Base-by-base conservation (phyloP, 169 alveolate species). In the Perkinsus olseni region DNA sequence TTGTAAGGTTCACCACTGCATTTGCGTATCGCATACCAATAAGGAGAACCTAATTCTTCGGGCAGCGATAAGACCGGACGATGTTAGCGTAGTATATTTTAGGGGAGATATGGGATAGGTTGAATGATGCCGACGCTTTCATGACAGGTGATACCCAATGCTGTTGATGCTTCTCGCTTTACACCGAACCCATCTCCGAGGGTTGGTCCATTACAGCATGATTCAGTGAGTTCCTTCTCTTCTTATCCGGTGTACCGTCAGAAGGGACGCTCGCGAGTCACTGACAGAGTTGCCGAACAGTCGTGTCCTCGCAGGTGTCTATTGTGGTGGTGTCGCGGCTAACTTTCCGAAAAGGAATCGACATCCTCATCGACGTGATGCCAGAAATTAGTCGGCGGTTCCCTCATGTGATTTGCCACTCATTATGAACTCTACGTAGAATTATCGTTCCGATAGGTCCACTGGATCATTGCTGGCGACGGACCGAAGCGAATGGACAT, bases 291-390 rank as follows among this genome's bases (percentile, higher is more conserved):
- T n/a, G n/a, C n/a, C n/a, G n/a, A n/a, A n/a, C n/a, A 62, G 1
- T 62, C 28, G 36, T 3, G 8, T 28, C 37, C 28, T 62, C 82
- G n/a, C n/a, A 62, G 82, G 82, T 62, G 0, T 13, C 82, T 13
- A 98, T 99, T 38, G 98, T 99, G 17, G 97, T 99, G 36, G 97
- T 99, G 1, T 97, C 99, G 93, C 98, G 99, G 93, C 97, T 99
- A 93, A 98, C 99, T 24, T 98, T 96, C 93, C 96, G 99, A 92
- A 99, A 99, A 97, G 99, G 99, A 39, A 97, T 98, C 3, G 99
- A 99, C 94, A 95, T 99, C 74, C 96, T 99, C 48, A 98, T 98
- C 37, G 99, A 98, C 74, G 98, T 99, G 10, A 98, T 99, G 91
- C 99, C 99, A 8, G 96, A 96, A 91, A 98, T 99, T 48, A 98